A percentile compares a stretch with the other conserved stretches of the same genome.
Conservation (phyloP, 208 protist species). For the Trypanosoma cruzi region DNA sequence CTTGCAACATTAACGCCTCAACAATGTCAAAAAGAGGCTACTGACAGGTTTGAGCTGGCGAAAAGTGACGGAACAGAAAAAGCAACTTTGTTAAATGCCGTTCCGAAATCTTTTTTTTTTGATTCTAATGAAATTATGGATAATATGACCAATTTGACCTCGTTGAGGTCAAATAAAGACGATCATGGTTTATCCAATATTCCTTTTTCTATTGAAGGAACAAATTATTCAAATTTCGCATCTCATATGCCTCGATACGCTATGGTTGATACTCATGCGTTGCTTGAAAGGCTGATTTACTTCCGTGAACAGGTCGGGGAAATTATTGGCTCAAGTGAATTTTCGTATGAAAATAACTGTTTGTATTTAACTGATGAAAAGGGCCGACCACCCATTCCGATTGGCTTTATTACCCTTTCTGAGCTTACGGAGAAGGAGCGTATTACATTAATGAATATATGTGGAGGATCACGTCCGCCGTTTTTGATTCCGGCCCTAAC, state of each 20-base stretch:
- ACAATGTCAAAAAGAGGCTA: neutral
- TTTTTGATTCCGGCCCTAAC: slow-evolving; percentile 15
- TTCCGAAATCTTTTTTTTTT: neutral
- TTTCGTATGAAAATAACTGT: slow-evolving; percentile 11
- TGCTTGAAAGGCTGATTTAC: slow-evolving; percentile 17
- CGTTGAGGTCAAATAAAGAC: neutral
- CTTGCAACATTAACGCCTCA: slow-evolving; percentile 6
- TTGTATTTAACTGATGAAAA: slow-evolving; percentile 21
- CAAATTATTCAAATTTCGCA: neutral
- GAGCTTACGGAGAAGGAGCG: slow-evolving; percentile 8
- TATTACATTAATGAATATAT: slow-evolving; percentile 12
- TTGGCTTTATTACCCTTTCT: slow-evolving; percentile 14
- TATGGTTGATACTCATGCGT: slow-evolving; percentile 12
- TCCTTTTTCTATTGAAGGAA: neutral
- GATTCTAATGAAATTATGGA: neutral
- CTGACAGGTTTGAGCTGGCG: neutral
- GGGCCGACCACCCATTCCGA: slow-evolving; percentile 10
- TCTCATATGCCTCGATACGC: slow-evolving; percentile 11
- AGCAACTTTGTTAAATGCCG: neutral
- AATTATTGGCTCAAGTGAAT: neutral
- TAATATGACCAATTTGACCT: neutral
- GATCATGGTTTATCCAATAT: neutral
- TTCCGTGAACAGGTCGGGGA: slow-evolving; percentile 9
- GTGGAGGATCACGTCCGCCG: slow-evolving; percentile 1
- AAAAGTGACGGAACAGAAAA: neutral